Evolutionary conservation across 495 filamentous ascomycete genomes (phyloP).

Genomic region (Penicillium goetzii): DNA sequence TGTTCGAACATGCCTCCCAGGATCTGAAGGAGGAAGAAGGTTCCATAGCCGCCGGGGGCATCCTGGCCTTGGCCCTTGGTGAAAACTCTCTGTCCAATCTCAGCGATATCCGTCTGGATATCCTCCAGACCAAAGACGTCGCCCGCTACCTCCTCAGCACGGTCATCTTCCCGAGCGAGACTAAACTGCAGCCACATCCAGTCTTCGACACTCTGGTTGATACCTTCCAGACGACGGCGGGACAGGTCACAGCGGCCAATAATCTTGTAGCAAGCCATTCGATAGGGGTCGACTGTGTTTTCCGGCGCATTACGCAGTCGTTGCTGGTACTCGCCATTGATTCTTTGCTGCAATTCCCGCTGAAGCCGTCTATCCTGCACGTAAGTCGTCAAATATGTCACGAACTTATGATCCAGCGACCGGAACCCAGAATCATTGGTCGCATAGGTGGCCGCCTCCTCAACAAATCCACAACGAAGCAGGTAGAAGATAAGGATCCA

Average conservation of each 20-base stretch:
- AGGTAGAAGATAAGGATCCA: constrained; percentile 95
- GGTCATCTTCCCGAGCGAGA: constrained; percentile 84
- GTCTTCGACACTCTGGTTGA: constrained; percentile 83
- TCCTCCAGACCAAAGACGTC: constrained; percentile 89
- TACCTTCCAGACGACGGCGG: constrained; percentile 75
- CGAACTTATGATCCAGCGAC: constrained; percentile 86
- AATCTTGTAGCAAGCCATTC: constrained; percentile 97
- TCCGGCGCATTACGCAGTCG: constrained; percentile 81
- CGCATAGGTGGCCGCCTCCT: constrained; percentile 85
- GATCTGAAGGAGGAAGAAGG: constrained; percentile 90
- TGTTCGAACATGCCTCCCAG: constrained; percentile 94
- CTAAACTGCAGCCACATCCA: constrained; percentile 98
- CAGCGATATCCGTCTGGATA: constrained; percentile 77
- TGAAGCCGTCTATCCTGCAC: constrained; percentile 70
- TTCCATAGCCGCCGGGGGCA: constrained; percentile 75
- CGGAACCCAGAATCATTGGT: constrained; percentile 78
- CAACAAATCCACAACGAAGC: constrained; percentile 80
- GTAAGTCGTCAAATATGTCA: constrained; percentile 84
- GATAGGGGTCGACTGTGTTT: constrained; percentile 88
- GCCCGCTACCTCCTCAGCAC: constrained; percentile 78
- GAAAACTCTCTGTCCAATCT: constrained; percentile 91
- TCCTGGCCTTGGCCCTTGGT: constrained; percentile 68
- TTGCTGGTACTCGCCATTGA: constrained; percentile 86
- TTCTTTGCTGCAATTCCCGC: constrained; percentile 77
- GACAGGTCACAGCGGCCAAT: constrained; percentile 90